These are phyloP conservation scores for Fusarium sp. DNA, from an alignment of 2,329 filamentous ascomycete species.

Conservation along the genomic window DNA sequence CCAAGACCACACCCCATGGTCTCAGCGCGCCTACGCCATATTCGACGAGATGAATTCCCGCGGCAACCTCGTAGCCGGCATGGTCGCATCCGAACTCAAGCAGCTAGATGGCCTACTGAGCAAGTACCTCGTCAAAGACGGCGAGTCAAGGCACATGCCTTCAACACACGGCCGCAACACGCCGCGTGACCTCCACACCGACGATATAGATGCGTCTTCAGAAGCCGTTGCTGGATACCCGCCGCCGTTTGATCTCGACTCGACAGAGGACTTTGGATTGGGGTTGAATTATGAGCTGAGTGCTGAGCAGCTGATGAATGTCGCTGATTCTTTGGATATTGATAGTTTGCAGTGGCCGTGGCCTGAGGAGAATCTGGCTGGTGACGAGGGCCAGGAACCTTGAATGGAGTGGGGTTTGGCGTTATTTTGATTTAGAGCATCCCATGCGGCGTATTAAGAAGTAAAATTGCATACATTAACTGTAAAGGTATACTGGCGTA, in stretches of 20 bases:
- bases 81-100: constrained; percentile 47
- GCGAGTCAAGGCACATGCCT: constrained; percentile 3
- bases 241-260: constrained; percentile 12
- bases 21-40: constrained; percentile 59
- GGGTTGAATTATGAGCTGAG: constrained; percentile 38
- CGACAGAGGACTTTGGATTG: constrained; percentile 21
- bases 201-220: not conserved
- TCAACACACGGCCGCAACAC: constrained; percentile 1
- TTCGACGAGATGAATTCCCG: constrained; percentile 63
- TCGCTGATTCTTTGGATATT: constrained; percentile 41
- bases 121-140: constrained; percentile 8
- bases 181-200: not conserved
- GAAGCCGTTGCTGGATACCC: constrained; percentile 10
- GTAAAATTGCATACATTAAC: not conserved
- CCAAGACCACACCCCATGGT: constrained; percentile 54
- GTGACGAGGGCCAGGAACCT: not conserved
- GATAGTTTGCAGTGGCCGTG: constrained; percentile 43
- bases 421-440: not conserved
- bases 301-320: constrained; percentile 39
- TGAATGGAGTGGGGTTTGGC: not conserved
- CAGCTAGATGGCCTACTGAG: constrained; percentile 25
- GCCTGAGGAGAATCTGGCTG: constrained; percentile 17
- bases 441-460: not conserved
- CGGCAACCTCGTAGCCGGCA: constrained; percentile 62
- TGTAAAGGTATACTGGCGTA: too few species aligned